Evolutionary conservation across 1,139 yeast species (phyloP).

Genomic region (Magnusiomyces starmeri): DNA sequence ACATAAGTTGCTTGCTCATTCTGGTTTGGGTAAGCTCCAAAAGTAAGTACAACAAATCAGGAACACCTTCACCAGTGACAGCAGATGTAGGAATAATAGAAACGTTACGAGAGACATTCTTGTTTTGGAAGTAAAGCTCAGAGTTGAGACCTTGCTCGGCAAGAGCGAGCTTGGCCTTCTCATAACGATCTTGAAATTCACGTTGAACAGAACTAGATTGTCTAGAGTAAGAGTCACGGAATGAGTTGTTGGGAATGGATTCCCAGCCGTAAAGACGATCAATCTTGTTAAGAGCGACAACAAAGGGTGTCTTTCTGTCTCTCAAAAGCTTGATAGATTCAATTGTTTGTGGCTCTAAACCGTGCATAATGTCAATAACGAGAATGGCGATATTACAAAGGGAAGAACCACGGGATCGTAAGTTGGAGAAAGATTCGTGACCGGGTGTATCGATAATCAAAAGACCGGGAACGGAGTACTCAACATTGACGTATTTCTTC

Average conservation of each 20-base stretch:
- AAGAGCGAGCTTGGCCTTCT: constrained; percentile 79
- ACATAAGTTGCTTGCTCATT: constrained; percentile 98
- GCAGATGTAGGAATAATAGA: constrained; percentile 98
- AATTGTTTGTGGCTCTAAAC: constrained; percentile 93
- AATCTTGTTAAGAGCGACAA: constrained; percentile 93
- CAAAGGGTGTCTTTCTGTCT: constrained; percentile 95
- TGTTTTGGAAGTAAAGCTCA: constrained; percentile 91
- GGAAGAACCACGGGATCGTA: constrained; percentile 98
- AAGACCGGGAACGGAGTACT: constrained; percentile 92
- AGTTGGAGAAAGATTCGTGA: constrained; percentile 97
- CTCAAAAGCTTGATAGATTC: constrained; percentile 88
- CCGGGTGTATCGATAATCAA: constrained; percentile 98
- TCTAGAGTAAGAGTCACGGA: constrained; percentile 84
- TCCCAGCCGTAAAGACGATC: constrained; percentile 98
- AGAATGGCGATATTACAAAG: constrained; percentile 97
- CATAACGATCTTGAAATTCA: constrained; percentile 84
- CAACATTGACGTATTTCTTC: constrained; percentile 73
- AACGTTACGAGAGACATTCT: constrained; percentile 85
- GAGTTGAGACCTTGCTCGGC: constrained; percentile 99
- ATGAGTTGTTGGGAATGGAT: constrained; percentile 78
- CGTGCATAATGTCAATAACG: constrained; percentile 98
- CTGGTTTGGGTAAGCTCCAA: constrained; percentile 95
- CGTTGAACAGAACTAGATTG: constrained; percentile 82
- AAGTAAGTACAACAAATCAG: constrained; percentile 93
- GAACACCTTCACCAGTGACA: constrained; percentile 99